Base-by-base conservation (phyloP, 2,329 filamentous ascomycete species). In the Ascochyta rabiei region DNA sequence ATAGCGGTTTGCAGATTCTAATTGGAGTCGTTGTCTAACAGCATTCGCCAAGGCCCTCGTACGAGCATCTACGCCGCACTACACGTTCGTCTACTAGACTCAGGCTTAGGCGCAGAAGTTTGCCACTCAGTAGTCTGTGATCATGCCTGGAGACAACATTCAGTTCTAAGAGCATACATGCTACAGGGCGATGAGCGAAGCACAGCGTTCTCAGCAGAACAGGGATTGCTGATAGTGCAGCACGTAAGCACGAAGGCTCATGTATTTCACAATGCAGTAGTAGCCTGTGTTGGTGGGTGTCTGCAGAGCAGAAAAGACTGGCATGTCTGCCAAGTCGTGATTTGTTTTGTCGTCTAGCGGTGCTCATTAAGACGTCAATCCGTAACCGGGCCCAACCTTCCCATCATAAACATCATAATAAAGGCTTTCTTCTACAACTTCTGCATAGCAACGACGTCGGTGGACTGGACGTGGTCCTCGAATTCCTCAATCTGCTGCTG, bases 401-500 rank as follows among this genome's bases (percentile, higher is more conserved):
- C 58, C 60, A 57, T 69, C 66, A 57, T 69, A 56, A 66, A 58
- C 55, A 49, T 66, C 56, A 61, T 52, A 48, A 53, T 34, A 47
- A 31, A 63, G 58, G 52, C 53, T 60, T 34, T 48, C 42, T 45
- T 67, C 66, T 76, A 76, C 70, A 76, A 69, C 64, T 76, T 76
- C 61, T 76, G 74, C 74, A 76, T 76, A 51, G 74, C 74, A 62
- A 97, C 81, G 93, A 97, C 77, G 78, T 98, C 95, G 70, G 89
- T 88, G 69, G 92, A 96, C 87, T 99, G 95, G 75, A 99, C 92
- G 78, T 91, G 89, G 77, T 99, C 95, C 83, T 98, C 95, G 71
- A 93, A 85, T 67, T 85, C 90, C 74, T 86, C 85, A 72, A 98
- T 96, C 82, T 90, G 73, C 76, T 91, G 87, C 84, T 96, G 86